phyloP scores from a whole-genome alignment of 768 basidiomycete species.

The Leccinum longicurvipes region DNA sequence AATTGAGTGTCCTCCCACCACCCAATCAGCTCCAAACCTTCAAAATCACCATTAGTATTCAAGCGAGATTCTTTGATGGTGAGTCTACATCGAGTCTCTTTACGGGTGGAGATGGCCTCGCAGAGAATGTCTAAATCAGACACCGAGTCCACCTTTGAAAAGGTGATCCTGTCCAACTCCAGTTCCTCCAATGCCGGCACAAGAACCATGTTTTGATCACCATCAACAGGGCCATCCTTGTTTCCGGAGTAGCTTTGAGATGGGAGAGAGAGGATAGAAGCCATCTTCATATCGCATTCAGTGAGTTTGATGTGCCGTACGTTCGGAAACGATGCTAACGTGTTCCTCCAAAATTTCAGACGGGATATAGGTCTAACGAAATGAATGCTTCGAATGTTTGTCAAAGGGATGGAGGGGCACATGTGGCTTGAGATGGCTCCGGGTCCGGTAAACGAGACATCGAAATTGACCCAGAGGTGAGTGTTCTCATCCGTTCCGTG shows the following conservation, averaged over 20 bases:
- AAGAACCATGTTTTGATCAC: background rate
- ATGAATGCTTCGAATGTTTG: background rate
- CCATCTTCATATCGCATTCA: background rate
- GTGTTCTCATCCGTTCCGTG: background rate
- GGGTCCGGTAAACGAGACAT: background rate
- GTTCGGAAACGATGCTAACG: background rate
- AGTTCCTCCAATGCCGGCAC: background rate
- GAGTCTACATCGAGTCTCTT: background rate
- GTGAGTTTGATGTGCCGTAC: slow-evolving; percentile 3
- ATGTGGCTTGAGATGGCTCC: background rate
- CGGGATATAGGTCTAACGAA: background rate
- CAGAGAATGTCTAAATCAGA: background rate
- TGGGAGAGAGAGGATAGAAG: background rate
- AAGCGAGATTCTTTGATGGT: background rate
- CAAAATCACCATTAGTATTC: background rate
- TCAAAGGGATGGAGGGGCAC: background rate
- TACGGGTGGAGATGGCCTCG: background rate
- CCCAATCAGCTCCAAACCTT: background rate
- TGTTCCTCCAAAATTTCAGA: slow-evolving; percentile 1
- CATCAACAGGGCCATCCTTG: background rate
- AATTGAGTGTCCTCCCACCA: background rate
- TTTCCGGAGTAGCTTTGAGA: background rate
- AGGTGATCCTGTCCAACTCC: background rate
- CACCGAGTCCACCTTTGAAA: background rate
- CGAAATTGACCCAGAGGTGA: background rate